Evolutionary conservation across 2,329 filamentous ascomycete species (phyloP), one percentile per base, ranked within the genome.

Genomic region (Neonectria coccinea): DNA sequence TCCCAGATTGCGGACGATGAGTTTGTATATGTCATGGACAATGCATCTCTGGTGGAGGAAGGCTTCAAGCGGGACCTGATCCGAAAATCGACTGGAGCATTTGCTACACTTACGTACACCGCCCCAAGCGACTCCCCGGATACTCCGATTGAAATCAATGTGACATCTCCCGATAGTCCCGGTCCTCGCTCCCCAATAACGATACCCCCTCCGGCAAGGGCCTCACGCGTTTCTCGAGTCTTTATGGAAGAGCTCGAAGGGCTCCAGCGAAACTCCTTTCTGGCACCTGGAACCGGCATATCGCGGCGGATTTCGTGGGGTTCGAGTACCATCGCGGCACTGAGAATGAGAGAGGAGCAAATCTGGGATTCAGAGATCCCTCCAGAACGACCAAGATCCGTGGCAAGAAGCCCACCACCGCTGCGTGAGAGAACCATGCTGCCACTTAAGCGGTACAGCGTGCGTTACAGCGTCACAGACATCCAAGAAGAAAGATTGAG

Each of bases 21-120:
- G 67, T 94, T 91, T 66, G 86, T 97, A 0, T 97, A 94, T 69
- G 86, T 97, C 11, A 81, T 98, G 75, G 90, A 95, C 33, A 79
- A 88, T 11, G 91, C 92, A 0, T 76, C 75, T 0, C 81, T 97
- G 0, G 85, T 91, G 0, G 88, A 94, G 71, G 83, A 91, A 70
- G 95, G 94, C 0, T 86, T 87, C 64, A 85, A 87, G 25, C 81
- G 80, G 47, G 81, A 86, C 2, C 76, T 95, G 5, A 83, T 84
- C 22, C 74, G 76, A 16, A 77, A 82, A 25, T 67, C 70, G 22
- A 76, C 74, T 5, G 83, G 85, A 2, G 71, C 81, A 0, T 88
- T 91, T 72, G 79, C 82, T 1, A 75, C 79, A 0, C 76, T 87
- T 22, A 60, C 80, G 2, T 68, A 78, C 1, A 65, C 52, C 18